Conservation (phyloP, 305 asterid genomes). For the Fraxinus floribunda region DNA sequence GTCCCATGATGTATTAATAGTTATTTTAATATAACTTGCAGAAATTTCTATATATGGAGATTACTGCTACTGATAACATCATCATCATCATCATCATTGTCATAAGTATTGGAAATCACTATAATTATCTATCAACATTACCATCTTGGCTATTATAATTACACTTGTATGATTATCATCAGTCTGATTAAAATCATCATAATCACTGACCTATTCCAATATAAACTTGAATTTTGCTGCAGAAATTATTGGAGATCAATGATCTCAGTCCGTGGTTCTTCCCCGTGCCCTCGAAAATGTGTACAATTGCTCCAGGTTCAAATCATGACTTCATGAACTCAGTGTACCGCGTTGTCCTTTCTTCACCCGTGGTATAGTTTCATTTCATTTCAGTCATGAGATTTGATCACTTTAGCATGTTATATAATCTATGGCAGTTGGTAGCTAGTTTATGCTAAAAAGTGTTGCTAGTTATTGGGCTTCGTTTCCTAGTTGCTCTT, state of each 20-base stretch:
- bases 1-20: not conserved
- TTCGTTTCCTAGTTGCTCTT: not conserved
- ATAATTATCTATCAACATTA: not conserved
- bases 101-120: not conserved
- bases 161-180: not conserved
- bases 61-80: not conserved
- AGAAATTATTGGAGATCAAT: slow-evolving; percentile 56
- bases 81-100: not conserved
- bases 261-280: slow-evolving; percentile 78
- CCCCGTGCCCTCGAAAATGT: slow-evolving; percentile 74
- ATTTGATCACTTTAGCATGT: not conserved
- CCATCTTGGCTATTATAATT: not conserved
- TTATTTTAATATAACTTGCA: not conserved
- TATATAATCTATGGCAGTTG: not conserved
- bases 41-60: not conserved
- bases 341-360: slow-evolving; percentile 50
- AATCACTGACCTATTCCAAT: not conserved
- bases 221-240: slow-evolving; percentile 27
- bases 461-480: not conserved
- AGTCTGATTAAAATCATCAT: slow-evolving; percentile 2
- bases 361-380: slow-evolving; percentile 63
- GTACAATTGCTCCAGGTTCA: slow-evolving; percentile 68
- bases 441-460: not conserved
- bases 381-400: slow-evolving; percentile 12
- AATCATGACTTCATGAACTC: slow-evolving; percentile 78